phyloP scores from a whole-genome alignment of 148 eudicot genomes.

The Simmondsia chinensis region DNA sequence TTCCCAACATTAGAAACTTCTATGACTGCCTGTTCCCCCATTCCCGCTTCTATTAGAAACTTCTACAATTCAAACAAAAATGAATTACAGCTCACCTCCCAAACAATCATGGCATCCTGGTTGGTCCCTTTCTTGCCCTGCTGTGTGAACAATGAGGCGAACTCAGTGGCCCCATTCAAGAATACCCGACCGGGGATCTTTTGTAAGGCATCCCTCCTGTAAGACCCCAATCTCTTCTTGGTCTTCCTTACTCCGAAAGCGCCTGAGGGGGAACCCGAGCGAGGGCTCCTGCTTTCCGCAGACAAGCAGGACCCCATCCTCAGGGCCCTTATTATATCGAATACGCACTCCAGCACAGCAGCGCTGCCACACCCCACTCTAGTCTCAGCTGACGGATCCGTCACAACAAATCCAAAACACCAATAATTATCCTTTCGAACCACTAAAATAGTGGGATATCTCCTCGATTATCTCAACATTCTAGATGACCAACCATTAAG shows the following conservation, averaged over 20 bases:
- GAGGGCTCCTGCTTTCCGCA: slow-evolving; percentile 78
- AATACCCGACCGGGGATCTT: slow-evolving; percentile 61
- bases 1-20: too few relatives aligned
- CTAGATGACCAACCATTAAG: too few relatives aligned
- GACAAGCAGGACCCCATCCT: slow-evolving; percentile 99
- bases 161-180: slow-evolving; percentile 58
- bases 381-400: slow-evolving; percentile 49
- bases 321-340: slow-evolving; percentile 86
- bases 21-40: too few relatives aligned
- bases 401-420: slow-evolving; percentile 23
- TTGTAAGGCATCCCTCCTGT: slow-evolving; percentile 56
- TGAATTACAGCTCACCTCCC: slow-evolving; percentile 61
- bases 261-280: slow-evolving; percentile 50
- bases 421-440: too few relatives aligned
- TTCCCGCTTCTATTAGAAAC: too few relatives aligned
- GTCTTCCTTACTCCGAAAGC: slow-evolving; percentile 44
- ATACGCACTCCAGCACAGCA: slow-evolving; percentile 88
- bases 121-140: slow-evolving; percentile 94
- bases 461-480: too few relatives aligned
- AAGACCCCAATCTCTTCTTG: slow-evolving; percentile 45
- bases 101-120: slow-evolving; percentile 98
- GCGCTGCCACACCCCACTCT: slow-evolving; percentile 44
- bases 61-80: neutral
- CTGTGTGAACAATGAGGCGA: slow-evolving; percentile 71
- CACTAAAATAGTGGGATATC: too few relatives aligned